Evolutionary conservation across 2,329 filamentous ascomycete genomes (phyloP), one percentile per base, ranked within the genome.

Genomic region (Chrysoporthe deuterocubensis): DNA sequence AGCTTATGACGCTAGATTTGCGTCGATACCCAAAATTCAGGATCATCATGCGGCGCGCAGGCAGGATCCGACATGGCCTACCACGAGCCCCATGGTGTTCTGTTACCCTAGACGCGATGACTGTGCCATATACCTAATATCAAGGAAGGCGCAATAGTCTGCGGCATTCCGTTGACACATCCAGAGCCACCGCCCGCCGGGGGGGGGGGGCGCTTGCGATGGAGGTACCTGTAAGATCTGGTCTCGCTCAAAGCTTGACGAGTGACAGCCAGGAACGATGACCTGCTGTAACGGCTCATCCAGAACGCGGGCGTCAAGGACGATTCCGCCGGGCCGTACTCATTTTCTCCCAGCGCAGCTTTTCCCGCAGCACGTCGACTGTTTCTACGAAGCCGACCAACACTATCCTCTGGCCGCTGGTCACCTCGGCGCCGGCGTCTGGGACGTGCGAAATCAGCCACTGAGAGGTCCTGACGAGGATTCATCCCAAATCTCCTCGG

Each of bases 311-410:
- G 57, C 26, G 37, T 59, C 57, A 60, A 21, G 37, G n/a, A 32
- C n/a, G 5, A 13, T 61, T 4, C 18, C 44, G 63, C 34, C 52
- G 46, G 4, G 40, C 34, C n/a, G 48, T 46, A 58, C 61, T 65
- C 40, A 59, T 37, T 43, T 54, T 48, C 50, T 67, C 58, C 68
- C 68, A 69, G 5, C 18, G 37, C 14, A 67, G 58, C 65, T 69
- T 69, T n/a, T 46, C 59, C 42, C 48, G 67, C 43, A 69, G 65
- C 16, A 67, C 65, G 16, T 69, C 68, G 37, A 69, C 54, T 11
- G 68, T 69, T 58, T 69, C 68, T 6, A 69, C 65, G 21, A 69
- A 69, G 32, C 68, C 68, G 42, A 69, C 68, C 8, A 69, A 62
- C 46, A 69, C 65, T n/a, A 69, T 69, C 42, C 65, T 65, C 58